Evolutionary conservation across 2,329 filamentous ascomycete genomes (phyloP).

Genomic region (Stachybotrys chartarum): DNA sequence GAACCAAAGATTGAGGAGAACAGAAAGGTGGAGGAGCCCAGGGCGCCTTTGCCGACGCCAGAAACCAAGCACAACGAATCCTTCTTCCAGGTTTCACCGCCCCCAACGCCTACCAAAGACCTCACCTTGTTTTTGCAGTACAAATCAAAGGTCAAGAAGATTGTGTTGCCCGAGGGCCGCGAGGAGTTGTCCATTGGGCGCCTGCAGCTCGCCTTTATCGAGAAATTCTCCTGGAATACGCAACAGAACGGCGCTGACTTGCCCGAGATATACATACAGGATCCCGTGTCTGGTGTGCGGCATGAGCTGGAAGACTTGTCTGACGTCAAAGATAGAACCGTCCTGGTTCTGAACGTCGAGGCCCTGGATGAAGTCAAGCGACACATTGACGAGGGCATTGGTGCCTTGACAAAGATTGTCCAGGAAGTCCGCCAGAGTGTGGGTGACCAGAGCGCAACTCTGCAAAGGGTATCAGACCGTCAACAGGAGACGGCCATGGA

Average conservation of each 20-base stretch:
- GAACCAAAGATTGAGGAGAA: conserved; percentile 8
- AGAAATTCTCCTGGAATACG: conserved; percentile 98
- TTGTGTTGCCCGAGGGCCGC: conserved; percentile 77
- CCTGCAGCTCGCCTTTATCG: conserved; percentile 91
- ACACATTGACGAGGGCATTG: conserved; percentile 89
- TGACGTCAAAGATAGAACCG: conserved; percentile 91
- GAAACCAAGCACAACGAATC: conserved; percentile 38
- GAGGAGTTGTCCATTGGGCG: conserved; percentile 80
- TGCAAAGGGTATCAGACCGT: conserved; percentile 82
- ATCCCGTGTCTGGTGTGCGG: conserved; percentile 89
- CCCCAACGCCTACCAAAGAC: conserved; percentile 65
- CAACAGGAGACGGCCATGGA: conserved; percentile 88
- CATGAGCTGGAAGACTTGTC: conserved; percentile 90
- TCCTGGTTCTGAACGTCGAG: conserved; percentile 92
- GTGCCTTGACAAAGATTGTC: conserved; percentile 72
- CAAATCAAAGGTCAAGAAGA: conserved; percentile 95
- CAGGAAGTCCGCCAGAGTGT: conserved; percentile 79
- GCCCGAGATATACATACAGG: conserved; percentile 96
- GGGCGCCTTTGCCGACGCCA: conserved; percentile 18
- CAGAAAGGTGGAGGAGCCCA: conserved; percentile 12
- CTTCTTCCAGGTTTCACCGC: conserved; percentile 57
- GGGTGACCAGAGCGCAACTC: conserved; percentile 71
- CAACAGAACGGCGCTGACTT: conserved; percentile 88
- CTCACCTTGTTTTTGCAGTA: conserved; percentile 93
- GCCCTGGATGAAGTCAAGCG: conserved; percentile 91